A percentile compares a stretch with the other conserved stretches of the same genome.
Conservation (phyloP, 768 basidiomycete genomes). For the Crucibulum laeve region DNA sequence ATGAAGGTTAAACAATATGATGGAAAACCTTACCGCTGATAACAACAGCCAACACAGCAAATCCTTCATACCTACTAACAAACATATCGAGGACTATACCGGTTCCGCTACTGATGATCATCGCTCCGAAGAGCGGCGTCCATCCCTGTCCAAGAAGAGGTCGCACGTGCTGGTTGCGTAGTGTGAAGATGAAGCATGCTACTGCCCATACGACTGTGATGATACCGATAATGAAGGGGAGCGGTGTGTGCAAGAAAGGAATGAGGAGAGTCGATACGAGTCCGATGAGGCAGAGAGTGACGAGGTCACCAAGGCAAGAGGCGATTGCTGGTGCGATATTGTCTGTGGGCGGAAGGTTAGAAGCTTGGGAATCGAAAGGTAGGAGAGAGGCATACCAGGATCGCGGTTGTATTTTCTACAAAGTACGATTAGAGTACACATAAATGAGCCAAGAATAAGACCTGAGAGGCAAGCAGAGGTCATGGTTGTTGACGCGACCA, state of each 20-base stretch:
- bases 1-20: neutral
- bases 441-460: conserved; percentile 84
- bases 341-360: conserved; percentile 40
- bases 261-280: conserved; percentile 69
- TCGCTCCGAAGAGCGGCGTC: conserved; percentile 86
- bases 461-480: conserved; percentile 75
- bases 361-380: neutral
- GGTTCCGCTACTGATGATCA: conserved; percentile 82
- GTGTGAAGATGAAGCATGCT: conserved; percentile 49
- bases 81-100: conserved; percentile 91
- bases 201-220: conserved; percentile 42
- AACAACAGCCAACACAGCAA: conserved; percentile 81
- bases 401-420: conserved; percentile 75
- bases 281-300: conserved; percentile 86
- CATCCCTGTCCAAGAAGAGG: conserved; percentile 82
- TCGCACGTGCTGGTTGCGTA: conserved; percentile 64
- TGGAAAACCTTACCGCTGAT: conserved; percentile 58
- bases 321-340: conserved; percentile 96
- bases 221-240: conserved; percentile 56
- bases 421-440: conserved; percentile 78
- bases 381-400: conserved; percentile 54
- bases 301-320: conserved; percentile 86
- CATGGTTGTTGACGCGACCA: conserved; percentile 78
- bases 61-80: conserved; percentile 83
- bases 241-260: conserved; percentile 54